Evolutionary conservation across 768 basidiomycete genomes (phyloP).

Genomic region (Termitomyces sp.): DNA sequence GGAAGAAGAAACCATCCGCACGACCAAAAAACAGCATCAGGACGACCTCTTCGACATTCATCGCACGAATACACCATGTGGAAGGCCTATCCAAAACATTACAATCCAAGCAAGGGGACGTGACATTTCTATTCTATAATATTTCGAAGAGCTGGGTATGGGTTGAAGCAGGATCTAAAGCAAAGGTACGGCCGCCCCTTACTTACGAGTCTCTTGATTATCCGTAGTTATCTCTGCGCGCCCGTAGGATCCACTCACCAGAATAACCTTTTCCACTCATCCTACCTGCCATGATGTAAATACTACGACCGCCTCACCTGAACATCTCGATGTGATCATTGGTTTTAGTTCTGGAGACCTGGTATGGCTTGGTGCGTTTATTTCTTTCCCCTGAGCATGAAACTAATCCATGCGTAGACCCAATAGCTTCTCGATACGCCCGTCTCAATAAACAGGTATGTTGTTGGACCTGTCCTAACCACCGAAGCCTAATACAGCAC

Average conservation of each 20-base stretch:
- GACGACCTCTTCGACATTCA: conserved; percentile 89
- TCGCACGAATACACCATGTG: conserved; percentile 76
- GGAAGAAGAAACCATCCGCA: conserved; percentile 59
- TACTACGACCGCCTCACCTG: conserved; percentile 64
- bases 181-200: conserved; percentile 51
- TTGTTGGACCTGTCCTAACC: conserved; percentile 1
- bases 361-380: conserved; percentile 79
- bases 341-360: conserved; percentile 95
- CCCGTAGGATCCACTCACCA: conserved; percentile 75
- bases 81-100: conserved; percentile 73
- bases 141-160: conserved; percentile 79
- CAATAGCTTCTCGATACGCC: conserved; percentile 73
- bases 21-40: conserved; percentile 90
- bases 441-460: conserved; percentile 82
- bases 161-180: conserved; percentile 80
- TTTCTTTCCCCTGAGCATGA: not conserved
- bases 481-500: not conserved
- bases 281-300: conserved; percentile 94
- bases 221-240: not conserved
- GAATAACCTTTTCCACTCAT: conserved; percentile 79
- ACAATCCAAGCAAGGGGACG: conserved; percentile 78
- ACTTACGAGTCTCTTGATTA: conserved; percentile 2
- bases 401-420: conserved; percentile 42
- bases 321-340: conserved; percentile 82
- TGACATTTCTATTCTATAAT: conserved; percentile 85